Evolutionary conservation across 2,329 filamentous ascomycete genomes (phyloP), one percentile per base, ranked within the genome.

Genomic region (Tolypocladium pustulatum): DNA sequence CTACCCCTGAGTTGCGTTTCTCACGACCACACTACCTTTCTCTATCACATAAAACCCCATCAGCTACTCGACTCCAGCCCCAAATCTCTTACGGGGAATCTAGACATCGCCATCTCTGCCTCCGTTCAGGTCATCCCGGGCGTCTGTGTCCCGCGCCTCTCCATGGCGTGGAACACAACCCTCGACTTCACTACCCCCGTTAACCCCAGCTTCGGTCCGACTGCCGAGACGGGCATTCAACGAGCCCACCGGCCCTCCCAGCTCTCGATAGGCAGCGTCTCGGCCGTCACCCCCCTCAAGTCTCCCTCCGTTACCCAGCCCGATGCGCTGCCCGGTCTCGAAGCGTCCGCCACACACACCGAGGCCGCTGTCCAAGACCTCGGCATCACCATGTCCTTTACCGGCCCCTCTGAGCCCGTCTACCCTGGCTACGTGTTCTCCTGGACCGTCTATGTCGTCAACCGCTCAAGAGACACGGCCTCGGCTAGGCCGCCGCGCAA

Each of bases 361-460:
- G 80, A 82, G 55, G 71, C 76, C 54, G 66, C 75, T 56, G 69
- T 83, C 43, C 80, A 81, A 3, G 81, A 87, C 60, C 82, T 89
- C 56, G 88, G 88, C 60, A 82, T 93, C 59, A 90, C 86, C 40
- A 84, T 93, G 74, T 91, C 87, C 46, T 87, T 94, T 67, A 82
- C 81, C 7, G 85, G 82, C 0, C 87, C 88, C 38, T 61, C 71
- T 15, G 67, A 72, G 27, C 76, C 80, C 57, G 77, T 90, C 30
- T 78, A 76, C 59, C 80, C 85, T 0, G 87, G 87, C 41, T 79
- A 89, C 53, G 77, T 85, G 55, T 91, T 94, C 69, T 76, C 77
- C 46, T 90, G 90, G 86, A 81, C 81, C 38, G 80, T 92, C 20
- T 88, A 90, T 66, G 85, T 92, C 41, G 86, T 90, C 63, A 94